Evolutionary conservation across 164 flowering plant species (phyloP).

Genomic region (Brasenia schreberi): DNA sequence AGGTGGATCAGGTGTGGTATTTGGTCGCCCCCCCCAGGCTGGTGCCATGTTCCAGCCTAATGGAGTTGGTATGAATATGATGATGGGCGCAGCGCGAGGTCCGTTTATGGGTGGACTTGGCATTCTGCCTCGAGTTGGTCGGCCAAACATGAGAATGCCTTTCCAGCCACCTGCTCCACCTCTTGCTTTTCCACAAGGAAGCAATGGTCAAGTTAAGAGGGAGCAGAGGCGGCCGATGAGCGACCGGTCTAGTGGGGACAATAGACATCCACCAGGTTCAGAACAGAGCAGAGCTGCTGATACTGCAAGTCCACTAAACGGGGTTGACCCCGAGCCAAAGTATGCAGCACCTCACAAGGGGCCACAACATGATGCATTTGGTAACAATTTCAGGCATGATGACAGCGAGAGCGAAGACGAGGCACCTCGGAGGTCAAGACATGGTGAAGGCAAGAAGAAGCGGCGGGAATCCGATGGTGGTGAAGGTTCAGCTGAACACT

Average conservation of each 20-base stretch:
- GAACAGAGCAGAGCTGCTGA: slow-evolving; percentile 47
- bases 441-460: slow-evolving; percentile 84
- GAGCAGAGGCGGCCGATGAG: slow-evolving; percentile 40
- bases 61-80: slow-evolving; percentile 92
- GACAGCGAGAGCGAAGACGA: slow-evolving; percentile 98
- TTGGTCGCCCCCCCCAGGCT: slow-evolving; percentile 68
- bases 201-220: slow-evolving; percentile 24
- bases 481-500: slow-evolving; percentile 6
- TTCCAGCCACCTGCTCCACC: slow-evolving; percentile 34
- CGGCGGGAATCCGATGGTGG: slow-evolving; percentile 31
- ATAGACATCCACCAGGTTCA: slow-evolving; percentile 29
- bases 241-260: slow-evolving; percentile 20
- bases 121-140: slow-evolving; percentile 28
- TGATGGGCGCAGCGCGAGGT: slow-evolving; percentile 78
- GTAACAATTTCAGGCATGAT: slow-evolving; percentile 40
- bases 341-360: slow-evolving; percentile 29
- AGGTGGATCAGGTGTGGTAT: slow-evolving; percentile 57
- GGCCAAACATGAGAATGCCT: slow-evolving; percentile 37
- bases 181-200: slow-evolving; percentile 27
- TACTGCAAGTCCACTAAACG: slow-evolving; percentile 16
- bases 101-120: slow-evolving; percentile 86
- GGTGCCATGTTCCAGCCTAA: slow-evolving; percentile 46
- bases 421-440: slow-evolving; percentile 91
- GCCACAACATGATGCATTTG: slow-evolving; percentile 37
- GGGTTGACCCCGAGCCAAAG: slow-evolving; percentile 27